Evolutionary conservation across 805 yeast genomes (phyloP).

Genomic region (Priceomyces castillae): DNA sequence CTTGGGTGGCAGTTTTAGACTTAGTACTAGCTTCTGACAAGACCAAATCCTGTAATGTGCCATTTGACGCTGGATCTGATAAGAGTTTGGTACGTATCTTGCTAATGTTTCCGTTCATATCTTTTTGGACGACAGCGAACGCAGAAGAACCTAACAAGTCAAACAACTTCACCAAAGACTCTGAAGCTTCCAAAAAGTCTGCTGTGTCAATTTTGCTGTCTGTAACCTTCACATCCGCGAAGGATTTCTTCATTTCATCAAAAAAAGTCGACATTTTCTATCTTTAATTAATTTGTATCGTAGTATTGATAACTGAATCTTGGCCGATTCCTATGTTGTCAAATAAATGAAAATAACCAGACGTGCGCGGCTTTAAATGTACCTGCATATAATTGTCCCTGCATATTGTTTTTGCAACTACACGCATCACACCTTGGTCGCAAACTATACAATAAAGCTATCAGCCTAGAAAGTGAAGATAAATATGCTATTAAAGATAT

Average conservation of each 20-base stretch:
- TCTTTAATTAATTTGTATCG: not conserved
- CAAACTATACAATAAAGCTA: too few species aligned
- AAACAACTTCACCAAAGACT: conserved; percentile 76
- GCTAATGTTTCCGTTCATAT: conserved; percentile 81
- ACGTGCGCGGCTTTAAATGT: not conserved
- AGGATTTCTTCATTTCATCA: conserved; percentile 72
- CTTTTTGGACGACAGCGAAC: conserved; percentile 79
- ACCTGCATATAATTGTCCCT: not conserved
- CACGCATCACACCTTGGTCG: too few species aligned
- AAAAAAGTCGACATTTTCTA: conserved; percentile 68
- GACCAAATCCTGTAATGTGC: conserved; percentile 77
- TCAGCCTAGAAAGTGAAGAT: too few species aligned
- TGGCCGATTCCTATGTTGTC: not conserved
- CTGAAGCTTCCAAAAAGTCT: conserved; percentile 79
- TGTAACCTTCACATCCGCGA: conserved; percentile 67
- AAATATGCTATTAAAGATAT: not conserved
- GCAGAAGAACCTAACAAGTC: conserved; percentile 85
- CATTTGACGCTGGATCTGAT: conserved; percentile 58
- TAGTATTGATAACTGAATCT: not conserved
- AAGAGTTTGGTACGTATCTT: conserved; percentile 68
- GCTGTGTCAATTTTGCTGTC: conserved; percentile 67
- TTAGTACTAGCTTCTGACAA: conserved; percentile 66
- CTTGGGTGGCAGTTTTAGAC: conserved; percentile 83
- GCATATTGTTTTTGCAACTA: not conserved
- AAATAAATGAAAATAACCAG: not conserved